These are phyloP conservation scores for Dothistroma septosporum DNA, from an alignment of 2,329 filamentous ascomycete species.

Conservation along the genomic window DNA sequence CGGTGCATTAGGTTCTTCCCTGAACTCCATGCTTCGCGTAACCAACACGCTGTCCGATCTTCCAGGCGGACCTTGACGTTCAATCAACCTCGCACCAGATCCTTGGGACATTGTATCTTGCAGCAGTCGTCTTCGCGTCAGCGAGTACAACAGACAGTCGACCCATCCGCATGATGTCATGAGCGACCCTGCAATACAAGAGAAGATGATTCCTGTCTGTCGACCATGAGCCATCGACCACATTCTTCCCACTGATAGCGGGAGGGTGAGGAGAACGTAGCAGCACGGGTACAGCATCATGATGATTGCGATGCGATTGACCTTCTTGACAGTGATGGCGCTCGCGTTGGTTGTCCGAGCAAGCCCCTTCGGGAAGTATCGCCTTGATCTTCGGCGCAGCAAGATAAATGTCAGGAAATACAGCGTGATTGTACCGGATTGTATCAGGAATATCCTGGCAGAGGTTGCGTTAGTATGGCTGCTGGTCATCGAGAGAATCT, in stretches of 20 bases:
- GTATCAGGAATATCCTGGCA: slow-evolving; percentile 55
- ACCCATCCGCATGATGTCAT: slow-evolving; percentile 58
- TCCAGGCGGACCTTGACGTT: not conserved
- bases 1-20: not conserved
- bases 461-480: slow-evolving; percentile 53
- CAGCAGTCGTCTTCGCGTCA: slow-evolving; percentile 54
- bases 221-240: slow-evolving; percentile 54
- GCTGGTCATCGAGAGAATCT: not conserved
- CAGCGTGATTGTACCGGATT: slow-evolving; percentile 50
- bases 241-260: slow-evolving; percentile 60
- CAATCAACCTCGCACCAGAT: not conserved
- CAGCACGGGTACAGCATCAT: slow-evolving; percentile 65
- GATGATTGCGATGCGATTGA: slow-evolving; percentile 49
- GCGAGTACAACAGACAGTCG: slow-evolving; percentile 55
- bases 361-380: slow-evolving; percentile 17
- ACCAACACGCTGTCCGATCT: not conserved
- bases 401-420: slow-evolving; percentile 41
- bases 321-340: slow-evolving; percentile 25
- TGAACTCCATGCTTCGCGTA: not conserved
- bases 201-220: slow-evolving; percentile 37
- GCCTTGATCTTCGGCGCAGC: slow-evolving; percentile 28
- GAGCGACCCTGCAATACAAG: slow-evolving; percentile 52
- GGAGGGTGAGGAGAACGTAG: slow-evolving; percentile 65
- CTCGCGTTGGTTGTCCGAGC: slow-evolving; percentile 19
- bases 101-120: slow-evolving; percentile 35